Conservation (phyloP, 2,329 filamentous ascomycete genomes). For the Coniochaeta pulveracea region DNA sequence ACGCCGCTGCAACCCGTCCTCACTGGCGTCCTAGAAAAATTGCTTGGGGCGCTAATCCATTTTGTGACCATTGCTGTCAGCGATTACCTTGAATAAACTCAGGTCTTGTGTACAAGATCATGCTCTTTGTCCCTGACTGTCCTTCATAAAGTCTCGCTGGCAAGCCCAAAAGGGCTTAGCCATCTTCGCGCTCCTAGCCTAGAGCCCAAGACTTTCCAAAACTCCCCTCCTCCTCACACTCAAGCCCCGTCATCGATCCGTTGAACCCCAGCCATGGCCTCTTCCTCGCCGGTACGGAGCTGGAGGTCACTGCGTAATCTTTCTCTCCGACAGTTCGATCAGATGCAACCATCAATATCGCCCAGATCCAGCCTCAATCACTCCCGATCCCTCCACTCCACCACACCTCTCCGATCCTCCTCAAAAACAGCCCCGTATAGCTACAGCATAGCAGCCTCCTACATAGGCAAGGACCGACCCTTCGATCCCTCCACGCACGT, state of each 20-base stretch:
- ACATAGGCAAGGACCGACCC: constrained; percentile 58
- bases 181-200: not conserved
- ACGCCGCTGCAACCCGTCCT: too few species aligned
- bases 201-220: not conserved
- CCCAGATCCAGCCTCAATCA: not conserved
- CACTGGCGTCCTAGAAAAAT: too few species aligned
- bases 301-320: not conserved
- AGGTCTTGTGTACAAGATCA: too few species aligned
- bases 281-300: constrained; percentile 3
- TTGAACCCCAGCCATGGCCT: too few species aligned
- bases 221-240: not conserved
- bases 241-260: constrained; percentile 1
- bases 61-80: too few species aligned
- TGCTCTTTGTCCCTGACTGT: not conserved
- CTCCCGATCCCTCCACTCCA: not conserved
- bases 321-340: not conserved
- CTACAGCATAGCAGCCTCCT: constrained; percentile 65
- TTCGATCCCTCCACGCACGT: constrained; percentile 60
- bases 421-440: constrained; percentile 30
- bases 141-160: not conserved
- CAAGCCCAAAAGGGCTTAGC: constrained; percentile 1
- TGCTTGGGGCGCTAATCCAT: too few species aligned
- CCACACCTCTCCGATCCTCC: not conserved
- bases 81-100: too few species aligned
- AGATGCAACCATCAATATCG: not conserved